Percentiles rank a stretch among this genome's conserved stretches.
These are phyloP conservation scores for Psilocybe cubensis DNA, from an alignment of 768 basidiomycete genomes.

Conservation along the genomic window DNA sequence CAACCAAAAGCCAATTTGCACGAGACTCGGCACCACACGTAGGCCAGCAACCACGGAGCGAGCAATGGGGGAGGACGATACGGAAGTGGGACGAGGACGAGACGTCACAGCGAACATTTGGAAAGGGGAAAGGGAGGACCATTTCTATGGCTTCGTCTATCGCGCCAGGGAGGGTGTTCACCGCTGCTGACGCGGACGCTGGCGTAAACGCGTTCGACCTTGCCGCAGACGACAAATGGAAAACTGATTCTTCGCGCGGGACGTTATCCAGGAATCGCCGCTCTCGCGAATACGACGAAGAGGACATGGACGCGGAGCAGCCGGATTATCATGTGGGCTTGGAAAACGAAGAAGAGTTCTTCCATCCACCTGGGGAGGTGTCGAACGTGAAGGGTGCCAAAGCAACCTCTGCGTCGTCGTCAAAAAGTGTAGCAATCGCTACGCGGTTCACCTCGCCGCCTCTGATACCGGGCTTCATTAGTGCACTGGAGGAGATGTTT, in stretches of 20 bases:
- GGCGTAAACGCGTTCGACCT: background rate
- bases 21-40: background rate
- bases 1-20: background rate
- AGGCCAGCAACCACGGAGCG: background rate
- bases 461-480: constrained; percentile 64
- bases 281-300: background rate
- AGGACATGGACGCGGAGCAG: background rate
- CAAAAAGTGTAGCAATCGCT: background rate
- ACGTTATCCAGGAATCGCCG: no score
- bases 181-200: background rate
- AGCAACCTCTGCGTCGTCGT: background rate
- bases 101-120: background rate
- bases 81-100: background rate
- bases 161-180: background rate
- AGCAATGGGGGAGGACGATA: background rate
- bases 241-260: no score
- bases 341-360: background rate
- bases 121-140: background rate
- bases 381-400: background rate
- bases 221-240: background rate
- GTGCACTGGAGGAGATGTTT: constrained; percentile 58
- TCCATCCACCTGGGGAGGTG: background rate
- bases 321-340: background rate
- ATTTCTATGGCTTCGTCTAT: background rate
- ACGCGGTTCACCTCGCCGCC: constrained; percentile 38